Evolutionary conservation across 495 filamentous ascomycete species (phyloP).

Genomic region (Penicillium fimorum): DNA sequence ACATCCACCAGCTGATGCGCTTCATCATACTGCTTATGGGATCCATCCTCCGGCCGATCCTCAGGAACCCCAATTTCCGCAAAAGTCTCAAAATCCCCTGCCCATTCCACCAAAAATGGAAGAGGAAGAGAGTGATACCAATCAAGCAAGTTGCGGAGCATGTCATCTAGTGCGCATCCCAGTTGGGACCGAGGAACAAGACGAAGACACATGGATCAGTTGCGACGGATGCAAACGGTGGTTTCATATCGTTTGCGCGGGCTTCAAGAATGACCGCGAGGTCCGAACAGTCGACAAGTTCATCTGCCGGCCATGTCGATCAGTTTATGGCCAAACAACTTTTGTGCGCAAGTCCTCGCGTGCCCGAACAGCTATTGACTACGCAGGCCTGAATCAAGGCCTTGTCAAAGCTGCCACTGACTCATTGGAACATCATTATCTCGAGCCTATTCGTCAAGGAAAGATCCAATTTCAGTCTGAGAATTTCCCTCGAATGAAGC

Average conservation of each 20-base stretch:
- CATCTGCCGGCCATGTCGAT: constrained; percentile 61
- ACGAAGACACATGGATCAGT: constrained; percentile 65
- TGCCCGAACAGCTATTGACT: constrained; percentile 70
- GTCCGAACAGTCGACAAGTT: constrained; percentile 72
- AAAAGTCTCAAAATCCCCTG: constrained; percentile 14
- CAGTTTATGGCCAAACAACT: constrained; percentile 62
- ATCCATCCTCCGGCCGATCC: not conserved
- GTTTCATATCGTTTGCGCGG: constrained; percentile 73
- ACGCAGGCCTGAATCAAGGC: constrained; percentile 72
- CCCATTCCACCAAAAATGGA: constrained; percentile 29
- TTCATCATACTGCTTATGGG: constrained; percentile 12
- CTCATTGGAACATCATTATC: constrained; percentile 70
- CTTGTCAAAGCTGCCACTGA: constrained; percentile 67
- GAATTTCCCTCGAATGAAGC: constrained; percentile 63
- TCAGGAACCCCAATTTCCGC: constrained; percentile 2
- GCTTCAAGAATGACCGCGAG: constrained; percentile 67
- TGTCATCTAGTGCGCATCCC: constrained; percentile 52
- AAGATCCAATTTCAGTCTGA: constrained; percentile 62
- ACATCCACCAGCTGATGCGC: constrained; percentile 12
- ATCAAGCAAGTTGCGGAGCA: constrained; percentile 49
- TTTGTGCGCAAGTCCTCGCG: constrained; percentile 62
- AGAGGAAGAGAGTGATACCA: constrained; percentile 31
- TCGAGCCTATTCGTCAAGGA: constrained; percentile 67
- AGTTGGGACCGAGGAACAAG: constrained; percentile 45
- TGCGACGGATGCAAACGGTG: constrained; percentile 75